These are phyloP conservation scores for Gossypium longicalyx DNA, from an alignment of 345 rosid genomes.

Conservation along the genomic window DNA sequence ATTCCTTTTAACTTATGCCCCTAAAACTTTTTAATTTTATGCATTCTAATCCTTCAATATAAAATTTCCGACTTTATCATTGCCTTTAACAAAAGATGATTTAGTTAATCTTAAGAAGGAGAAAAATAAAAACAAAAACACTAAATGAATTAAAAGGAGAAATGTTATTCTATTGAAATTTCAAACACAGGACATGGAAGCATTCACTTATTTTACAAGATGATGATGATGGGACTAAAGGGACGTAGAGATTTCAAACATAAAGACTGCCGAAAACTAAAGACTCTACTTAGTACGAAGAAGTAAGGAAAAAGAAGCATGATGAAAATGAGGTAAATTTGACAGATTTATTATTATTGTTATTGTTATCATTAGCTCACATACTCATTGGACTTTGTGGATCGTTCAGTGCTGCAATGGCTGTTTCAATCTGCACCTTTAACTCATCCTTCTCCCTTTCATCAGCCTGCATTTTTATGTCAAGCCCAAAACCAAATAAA, in stretches of 20 bases:
- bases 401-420: conserved; percentile 52
- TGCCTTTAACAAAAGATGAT: no score
- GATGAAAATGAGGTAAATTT: not conserved
- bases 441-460: conserved; percentile 50
- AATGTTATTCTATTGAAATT: not conserved
- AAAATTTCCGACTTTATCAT: no score
- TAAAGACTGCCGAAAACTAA: not conserved
- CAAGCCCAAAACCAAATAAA: not conserved
- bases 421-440: conserved; percentile 40
- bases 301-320: not conserved
- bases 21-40: no score
- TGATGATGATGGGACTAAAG: not conserved
- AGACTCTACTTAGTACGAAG: not conserved
- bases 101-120: no score
- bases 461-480: conserved; percentile 42
- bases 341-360: no score
- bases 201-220: not conserved
- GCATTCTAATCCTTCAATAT: no score
- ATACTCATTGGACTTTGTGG: conserved; percentile 62
- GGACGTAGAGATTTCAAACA: not conserved
- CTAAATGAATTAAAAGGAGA: not conserved
- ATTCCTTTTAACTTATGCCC: no score
- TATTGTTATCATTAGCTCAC: not conserved
- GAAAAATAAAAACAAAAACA: no score
- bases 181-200: not conserved